These are phyloP conservation scores for Stropharia rugosoannulata DNA, from an alignment of 768 basidiomycete genomes.

Conservation along the genomic window DNA sequence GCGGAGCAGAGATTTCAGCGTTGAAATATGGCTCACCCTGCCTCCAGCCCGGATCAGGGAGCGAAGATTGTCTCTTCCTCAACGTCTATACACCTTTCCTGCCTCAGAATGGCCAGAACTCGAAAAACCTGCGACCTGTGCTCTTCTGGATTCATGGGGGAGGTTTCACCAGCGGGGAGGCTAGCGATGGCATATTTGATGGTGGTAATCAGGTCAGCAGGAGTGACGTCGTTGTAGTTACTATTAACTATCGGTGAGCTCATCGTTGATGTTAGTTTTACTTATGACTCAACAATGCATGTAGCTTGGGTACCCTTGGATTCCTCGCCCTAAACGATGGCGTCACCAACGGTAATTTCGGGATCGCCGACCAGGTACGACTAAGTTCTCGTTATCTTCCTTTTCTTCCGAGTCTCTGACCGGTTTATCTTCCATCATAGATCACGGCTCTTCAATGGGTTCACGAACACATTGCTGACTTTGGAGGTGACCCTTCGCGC, in stretches of 20 bases:
- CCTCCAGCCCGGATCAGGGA: conserved; percentile 23
- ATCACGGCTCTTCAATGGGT: conserved; percentile 43
- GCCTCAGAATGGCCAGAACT: conserved; percentile 14
- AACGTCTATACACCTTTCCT: conserved; percentile 38
- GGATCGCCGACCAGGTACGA: conserved; percentile 41
- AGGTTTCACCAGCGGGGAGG: conserved; percentile 13
- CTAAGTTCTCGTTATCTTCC: conserved; percentile 7
- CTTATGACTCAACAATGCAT: conserved; percentile 26
- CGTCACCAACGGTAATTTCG: conserved; percentile 44
- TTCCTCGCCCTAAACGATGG: conserved; percentile 42
- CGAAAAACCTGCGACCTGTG: conserved; percentile 35
- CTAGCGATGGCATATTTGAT: too few species aligned
- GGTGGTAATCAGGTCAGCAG: conserved; percentile 18
- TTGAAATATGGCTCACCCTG: conserved; percentile 32
- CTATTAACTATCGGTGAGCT: conserved; percentile 39
- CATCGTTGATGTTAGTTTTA: conserved; percentile 25
- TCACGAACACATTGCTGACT: conserved; percentile 49
- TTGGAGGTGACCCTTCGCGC: conserved; percentile 53
- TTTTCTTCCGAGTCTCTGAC: background rate
- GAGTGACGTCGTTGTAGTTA: conserved; percentile 37
- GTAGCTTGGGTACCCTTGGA: conserved; percentile 37
- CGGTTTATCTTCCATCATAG: conserved; percentile 8
- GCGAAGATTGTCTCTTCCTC: conserved; percentile 46
- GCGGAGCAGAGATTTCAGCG: conserved; percentile 26
- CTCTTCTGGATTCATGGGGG: conserved; percentile 53